These are phyloP conservation scores for Leccinum broughii DNA, from an alignment of 768 basidiomycete species.

Conservation along the genomic window DNA sequence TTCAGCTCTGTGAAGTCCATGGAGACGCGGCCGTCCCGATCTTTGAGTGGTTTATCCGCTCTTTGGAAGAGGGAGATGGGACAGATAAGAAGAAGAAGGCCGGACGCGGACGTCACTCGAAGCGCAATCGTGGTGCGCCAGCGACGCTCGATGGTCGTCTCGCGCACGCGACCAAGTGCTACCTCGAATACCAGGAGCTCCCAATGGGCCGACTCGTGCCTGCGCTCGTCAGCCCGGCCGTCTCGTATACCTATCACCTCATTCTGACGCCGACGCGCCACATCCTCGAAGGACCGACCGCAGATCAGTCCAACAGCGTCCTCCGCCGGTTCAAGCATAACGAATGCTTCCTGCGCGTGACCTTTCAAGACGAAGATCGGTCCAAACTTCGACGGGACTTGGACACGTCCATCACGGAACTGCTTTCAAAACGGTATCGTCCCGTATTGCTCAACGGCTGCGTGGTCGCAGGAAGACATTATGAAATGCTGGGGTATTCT, in stretches of 20 bases:
- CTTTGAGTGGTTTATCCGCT: constrained; percentile 21
- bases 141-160: constrained; percentile 20
- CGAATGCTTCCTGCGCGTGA: constrained; percentile 48
- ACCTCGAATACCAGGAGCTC: constrained; percentile 25
- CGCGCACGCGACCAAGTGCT: constrained; percentile 16
- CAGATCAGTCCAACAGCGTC: constrained; percentile 40
- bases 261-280: constrained; percentile 41
- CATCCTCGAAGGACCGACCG: constrained; percentile 40
- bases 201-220: constrained; percentile 28
- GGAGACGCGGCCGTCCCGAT: constrained; percentile 23
- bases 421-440: constrained; percentile 38
- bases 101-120: neutral
- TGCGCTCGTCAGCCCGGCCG: constrained; percentile 15
- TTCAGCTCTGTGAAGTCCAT: constrained; percentile 18
- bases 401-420: constrained; percentile 29
- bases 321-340: constrained; percentile 38
- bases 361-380: constrained; percentile 48
- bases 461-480: constrained; percentile 43
- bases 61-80: constrained; percentile 19
- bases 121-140: neutral
- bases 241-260: constrained; percentile 39
- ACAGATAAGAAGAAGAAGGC: neutral
- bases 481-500: constrained; percentile 51
- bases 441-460: constrained; percentile 36
- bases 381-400: constrained; percentile 37